A percentile compares a stretch with the other conserved stretches of the same genome.
Conservation (phyloP, 2,329 filamentous ascomycete genomes). For the Stachybotrys echinatus region DNA sequence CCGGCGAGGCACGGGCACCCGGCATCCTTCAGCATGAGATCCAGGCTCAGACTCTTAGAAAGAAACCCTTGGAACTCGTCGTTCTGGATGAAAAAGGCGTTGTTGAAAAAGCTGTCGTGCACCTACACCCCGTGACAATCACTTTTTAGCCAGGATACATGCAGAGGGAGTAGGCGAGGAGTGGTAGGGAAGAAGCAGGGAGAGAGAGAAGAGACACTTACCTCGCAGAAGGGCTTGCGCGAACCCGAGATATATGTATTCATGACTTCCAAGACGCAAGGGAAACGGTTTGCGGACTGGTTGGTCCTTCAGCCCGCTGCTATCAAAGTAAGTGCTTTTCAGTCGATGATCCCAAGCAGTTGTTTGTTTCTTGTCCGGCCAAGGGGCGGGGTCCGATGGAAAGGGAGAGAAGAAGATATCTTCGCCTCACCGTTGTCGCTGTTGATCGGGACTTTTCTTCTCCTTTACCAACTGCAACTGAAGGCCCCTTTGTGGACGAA, state of each 20-base stretch:
- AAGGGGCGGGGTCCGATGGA: neutral
- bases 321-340: neutral
- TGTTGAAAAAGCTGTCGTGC: slow-evolving; percentile 1
- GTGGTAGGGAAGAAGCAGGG: neutral
- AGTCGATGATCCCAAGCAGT: neutral
- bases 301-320: neutral
- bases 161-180: neutral
- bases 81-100: neutral
- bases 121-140: neutral
- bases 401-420: neutral
- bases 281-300: neutral
- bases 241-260: neutral
- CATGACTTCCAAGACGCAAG: neutral
- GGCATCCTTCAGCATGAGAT: neutral
- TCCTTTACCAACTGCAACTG: too few species aligned
- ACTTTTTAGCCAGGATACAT: neutral
- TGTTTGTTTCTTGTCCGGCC: neutral
- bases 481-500: too few species aligned
- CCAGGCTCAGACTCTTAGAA: slow-evolving; percentile 1
- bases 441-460: too few species aligned
- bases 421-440: too few species aligned
- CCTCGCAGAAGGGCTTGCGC: neutral
- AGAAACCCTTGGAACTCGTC: neutral
- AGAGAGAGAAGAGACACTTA: neutral
- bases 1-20: neutral